phyloP scores from a whole-genome alignment of 2,329 filamentous ascomycete genomes.

The Septoria petroselini region DNA sequence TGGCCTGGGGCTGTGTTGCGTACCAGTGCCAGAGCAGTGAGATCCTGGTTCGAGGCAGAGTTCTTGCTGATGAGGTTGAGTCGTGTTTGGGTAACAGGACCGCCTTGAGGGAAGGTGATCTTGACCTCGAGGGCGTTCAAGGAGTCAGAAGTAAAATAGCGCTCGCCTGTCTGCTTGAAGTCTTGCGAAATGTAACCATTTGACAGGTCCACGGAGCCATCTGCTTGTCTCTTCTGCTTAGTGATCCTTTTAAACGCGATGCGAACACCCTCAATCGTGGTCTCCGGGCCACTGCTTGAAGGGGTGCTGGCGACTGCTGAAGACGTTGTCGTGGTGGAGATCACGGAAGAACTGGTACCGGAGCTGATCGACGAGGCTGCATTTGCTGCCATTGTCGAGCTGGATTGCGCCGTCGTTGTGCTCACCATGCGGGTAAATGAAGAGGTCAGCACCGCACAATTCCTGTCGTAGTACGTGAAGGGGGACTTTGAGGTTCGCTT shows the following conservation, averaged over 20 bases:
- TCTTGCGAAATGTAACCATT: background rate
- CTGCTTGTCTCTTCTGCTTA: background rate
- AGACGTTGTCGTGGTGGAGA: no score
- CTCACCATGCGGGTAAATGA: background rate
- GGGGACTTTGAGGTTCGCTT: background rate
- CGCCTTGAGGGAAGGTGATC: background rate
- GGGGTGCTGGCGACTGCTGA: background rate
- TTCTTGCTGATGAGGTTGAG: slow-evolving; percentile 2
- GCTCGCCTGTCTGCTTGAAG: background rate
- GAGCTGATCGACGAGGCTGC: background rate
- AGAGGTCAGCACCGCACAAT: background rate
- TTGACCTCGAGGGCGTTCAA: background rate
- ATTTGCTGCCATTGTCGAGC: background rate
- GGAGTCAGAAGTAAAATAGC: background rate
- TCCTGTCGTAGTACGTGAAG: slow-evolving; percentile 1
- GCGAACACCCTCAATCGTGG: background rate
- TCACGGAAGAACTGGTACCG: background rate
- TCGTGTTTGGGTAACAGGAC: background rate
- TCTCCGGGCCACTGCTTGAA: background rate
- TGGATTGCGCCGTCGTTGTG: background rate
- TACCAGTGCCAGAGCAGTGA: background rate
- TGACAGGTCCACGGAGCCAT: background rate
- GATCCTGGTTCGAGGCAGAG: background rate
- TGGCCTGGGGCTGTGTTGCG: background rate
- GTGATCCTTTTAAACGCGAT: background rate